Base-by-base conservation (phyloP, 2,329 filamentous ascomycete species). In the Emmonsiellopsis sp. region DNA sequence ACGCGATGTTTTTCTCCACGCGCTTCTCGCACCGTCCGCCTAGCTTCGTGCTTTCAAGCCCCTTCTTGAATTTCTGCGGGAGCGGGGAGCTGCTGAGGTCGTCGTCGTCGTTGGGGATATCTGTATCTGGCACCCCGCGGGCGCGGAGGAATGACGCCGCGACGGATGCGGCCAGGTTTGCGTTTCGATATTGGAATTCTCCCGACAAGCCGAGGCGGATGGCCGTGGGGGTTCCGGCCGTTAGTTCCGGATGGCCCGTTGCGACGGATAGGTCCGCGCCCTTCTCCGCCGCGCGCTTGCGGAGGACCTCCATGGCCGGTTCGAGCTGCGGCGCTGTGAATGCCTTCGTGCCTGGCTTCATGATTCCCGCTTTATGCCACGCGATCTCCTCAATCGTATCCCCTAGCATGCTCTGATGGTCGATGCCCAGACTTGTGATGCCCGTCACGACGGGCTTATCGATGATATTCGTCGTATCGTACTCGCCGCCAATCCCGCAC, bases 401-500 rank as follows among this genome's bases (percentile, higher is more conserved):
- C 9, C 91, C 91, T 37, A 96, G 75, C 77, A 95, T 83, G 4
- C 79, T 82, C 1, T 86, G 83, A 68, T 96, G 91, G 62, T 96
- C 91, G 56, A 95, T 86, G 3, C 88, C 90, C 43, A 96, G 69
- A 62, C 85, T 89, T 17, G 89, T 85, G 39, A 96, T 83, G 0
- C 86, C 87, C 1, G 83, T 80, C 1, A 84, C 85, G 6, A 81
- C 84, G 1, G 90, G 86, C 10, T 80, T 77, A 9, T 78, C 74
- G 5, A 98, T 70, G 21, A 97, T 80, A 64, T 97, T 97, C 8
- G 93, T 98, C 32, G 87, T 86, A 65, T 97, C 92, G 63, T 90
- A 90, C 71, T 95, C 88, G 48, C 91, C 93, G 13, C 93, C 93
- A 58, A 97, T 94, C 0, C 93, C 93, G 63, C 89, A 95, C 71